Base-by-base conservation (phyloP, 768 basidiomycete genomes). In the Boletus bicolor region DNA sequence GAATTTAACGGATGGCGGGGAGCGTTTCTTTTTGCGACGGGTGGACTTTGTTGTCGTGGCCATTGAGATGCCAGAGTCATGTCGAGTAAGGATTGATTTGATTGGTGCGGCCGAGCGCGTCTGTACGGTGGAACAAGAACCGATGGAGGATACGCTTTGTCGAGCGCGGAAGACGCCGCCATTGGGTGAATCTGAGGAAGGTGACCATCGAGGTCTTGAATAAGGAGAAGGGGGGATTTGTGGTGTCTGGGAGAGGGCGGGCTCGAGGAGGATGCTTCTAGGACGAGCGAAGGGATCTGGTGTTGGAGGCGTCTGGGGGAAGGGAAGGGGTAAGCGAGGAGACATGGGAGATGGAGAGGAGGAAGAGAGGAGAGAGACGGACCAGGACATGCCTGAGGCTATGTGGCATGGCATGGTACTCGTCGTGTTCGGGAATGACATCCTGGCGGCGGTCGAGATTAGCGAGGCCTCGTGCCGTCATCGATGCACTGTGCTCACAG, bases 1-100 rank as follows among this genome's bases (percentile, higher is more conserved):
- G 58, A 89, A 89, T 60, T 86, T 89, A 48, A 89, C 87, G 35
- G 83, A 86, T 51, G 72, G 64, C 11, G 73, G 60, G 7, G 70
- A 66, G n/a, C 69, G 72, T 30, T 46, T 73, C 58, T 64, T 74
- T 55, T 58, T 64, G 17, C 70, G 60, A 35, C 66, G 58, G 12
- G 56, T 47, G 26, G 60, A 61, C 39, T 55, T 60, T 26, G 75
- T 65, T 34, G 68, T 68, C 17, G 66, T 68, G 49, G 64, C 59
- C 59, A 73, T 79, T 7, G 80, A 82, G 48, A 80, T 68, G 39
- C 78, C 83, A 24, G 77, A 77, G 54, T 68, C 75, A 58, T 76
- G 77, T 51, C 76, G 81, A 39, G 82, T 75, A 41, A 87, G 76
- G 54, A 86, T 87, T 5, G 84, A 86, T 64, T 81, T 84, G 32